Evolutionary conservation across 179 eudicot genomes (phyloP).

Genomic region (Dionaea muscipula): DNA sequence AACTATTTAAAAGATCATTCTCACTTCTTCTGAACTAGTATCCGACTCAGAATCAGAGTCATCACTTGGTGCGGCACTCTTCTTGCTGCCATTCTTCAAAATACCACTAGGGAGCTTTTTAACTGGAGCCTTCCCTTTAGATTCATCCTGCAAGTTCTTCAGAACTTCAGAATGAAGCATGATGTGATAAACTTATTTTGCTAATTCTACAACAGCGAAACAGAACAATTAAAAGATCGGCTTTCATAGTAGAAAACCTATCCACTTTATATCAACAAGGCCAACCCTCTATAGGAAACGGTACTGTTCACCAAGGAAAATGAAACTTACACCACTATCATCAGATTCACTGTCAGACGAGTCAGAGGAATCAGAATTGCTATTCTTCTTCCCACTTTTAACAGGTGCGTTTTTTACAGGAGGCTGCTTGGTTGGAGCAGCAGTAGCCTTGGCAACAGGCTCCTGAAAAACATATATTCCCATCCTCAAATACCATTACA

Average conservation of each 20-base stretch:
- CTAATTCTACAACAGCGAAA: too few relatives aligned
- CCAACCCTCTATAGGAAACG: too few relatives aligned
- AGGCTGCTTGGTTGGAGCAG: too few relatives aligned
- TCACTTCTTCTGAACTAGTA: slow-evolving; percentile 15
- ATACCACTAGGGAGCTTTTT: slow-evolving; percentile 5
- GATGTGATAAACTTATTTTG: too few relatives aligned
- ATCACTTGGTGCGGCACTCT: slow-evolving; percentile 33
- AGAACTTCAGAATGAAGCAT: background rate
- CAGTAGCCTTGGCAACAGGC: too few relatives aligned
- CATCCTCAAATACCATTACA: too few relatives aligned
- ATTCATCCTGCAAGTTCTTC: slow-evolving; percentile 11
- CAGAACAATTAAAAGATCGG: too few relatives aligned
- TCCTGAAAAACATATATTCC: too few relatives aligned
- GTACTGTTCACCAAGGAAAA: background rate
- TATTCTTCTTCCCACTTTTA: slow-evolving; percentile 19
- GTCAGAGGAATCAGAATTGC: slow-evolving; percentile 13
- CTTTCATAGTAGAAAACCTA: too few relatives aligned
- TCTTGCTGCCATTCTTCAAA: slow-evolving; percentile 28
- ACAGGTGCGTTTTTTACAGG: background rate
- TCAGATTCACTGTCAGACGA: slow-evolving; percentile 26
- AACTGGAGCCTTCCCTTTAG: slow-evolving; percentile 6
- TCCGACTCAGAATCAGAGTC: slow-evolving; percentile 18
- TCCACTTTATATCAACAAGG: too few relatives aligned
- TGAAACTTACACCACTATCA: slow-evolving; percentile 12
- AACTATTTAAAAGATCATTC: background rate